Evolutionary conservation across 2,329 filamentous ascomycete species (phyloP).

Genomic region (Metarhizium sp.): DNA sequence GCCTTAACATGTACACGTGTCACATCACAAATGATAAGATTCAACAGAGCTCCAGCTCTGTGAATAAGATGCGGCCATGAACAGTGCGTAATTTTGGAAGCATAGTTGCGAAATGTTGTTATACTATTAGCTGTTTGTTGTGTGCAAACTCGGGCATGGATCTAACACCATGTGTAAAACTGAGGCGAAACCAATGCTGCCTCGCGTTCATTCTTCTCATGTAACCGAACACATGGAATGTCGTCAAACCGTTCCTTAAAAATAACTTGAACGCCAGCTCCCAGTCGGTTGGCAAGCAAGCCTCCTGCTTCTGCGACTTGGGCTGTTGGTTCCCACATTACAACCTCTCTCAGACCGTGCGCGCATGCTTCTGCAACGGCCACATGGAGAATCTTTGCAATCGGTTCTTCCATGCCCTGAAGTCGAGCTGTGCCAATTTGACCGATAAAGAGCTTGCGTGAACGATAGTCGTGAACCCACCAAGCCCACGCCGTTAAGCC

Average conservation of each 20-base stretch:
- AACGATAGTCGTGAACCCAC: neutral
- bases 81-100: neutral
- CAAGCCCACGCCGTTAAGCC: slow-evolving; percentile 7
- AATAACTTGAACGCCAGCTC: neutral
- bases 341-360: neutral
- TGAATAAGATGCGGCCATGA: neutral
- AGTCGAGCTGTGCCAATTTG: neutral
- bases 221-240: neutral
- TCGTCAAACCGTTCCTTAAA: neutral
- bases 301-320: neutral
- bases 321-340: neutral
- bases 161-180: neutral
- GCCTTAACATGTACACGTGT: no score
- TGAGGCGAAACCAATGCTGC: neutral
- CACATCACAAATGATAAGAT: no score
- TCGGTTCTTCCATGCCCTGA: neutral
- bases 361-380: slow-evolving; percentile 17
- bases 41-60: no score
- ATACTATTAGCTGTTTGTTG: neutral
- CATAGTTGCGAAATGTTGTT: neutral
- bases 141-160: neutral
- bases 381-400: slow-evolving; percentile 12
- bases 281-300: neutral
- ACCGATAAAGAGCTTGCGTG: neutral
- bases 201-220: neutral